A percentile compares a stretch with the other conserved stretches of the same genome.
phyloP scores from a whole-genome alignment of 176 grass and related monocot genomes.

The Paspalum vaginatum region DNA sequence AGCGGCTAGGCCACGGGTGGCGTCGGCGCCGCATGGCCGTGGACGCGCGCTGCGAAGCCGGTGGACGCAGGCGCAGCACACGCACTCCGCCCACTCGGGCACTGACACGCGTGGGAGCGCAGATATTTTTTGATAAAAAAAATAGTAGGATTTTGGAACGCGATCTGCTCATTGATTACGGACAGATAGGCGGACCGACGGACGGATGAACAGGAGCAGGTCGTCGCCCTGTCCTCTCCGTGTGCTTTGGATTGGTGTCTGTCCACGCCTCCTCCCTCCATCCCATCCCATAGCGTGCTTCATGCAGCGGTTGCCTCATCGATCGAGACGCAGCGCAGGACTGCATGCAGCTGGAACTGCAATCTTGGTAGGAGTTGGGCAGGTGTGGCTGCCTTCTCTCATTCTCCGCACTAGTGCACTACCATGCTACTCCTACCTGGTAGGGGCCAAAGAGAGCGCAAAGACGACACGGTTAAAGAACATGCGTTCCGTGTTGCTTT shows the following conservation, averaged over 20 bases:
- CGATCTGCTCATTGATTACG: neutral
- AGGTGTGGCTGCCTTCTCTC: neutral
- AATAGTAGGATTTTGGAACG: too few species aligned
- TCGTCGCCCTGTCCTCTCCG: neutral
- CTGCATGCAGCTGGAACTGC: neutral
- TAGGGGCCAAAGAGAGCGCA: neutral
- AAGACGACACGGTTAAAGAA: too few species aligned
- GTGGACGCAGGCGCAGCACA: neutral
- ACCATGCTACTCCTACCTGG: constrained; percentile 18
- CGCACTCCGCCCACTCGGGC: neutral
- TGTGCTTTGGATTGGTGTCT: neutral
- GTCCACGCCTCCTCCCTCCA: neutral
- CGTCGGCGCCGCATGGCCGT: neutral
- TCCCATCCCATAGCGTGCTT: constrained; percentile 6
- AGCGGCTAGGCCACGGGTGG: too few species aligned
- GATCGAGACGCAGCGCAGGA: neutral
- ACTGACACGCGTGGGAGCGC: neutral
- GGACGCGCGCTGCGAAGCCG: neutral
- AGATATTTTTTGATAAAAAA: too few species aligned
- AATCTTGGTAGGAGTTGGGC: constrained; percentile 23
- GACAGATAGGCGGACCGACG: neutral
- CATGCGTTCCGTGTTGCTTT: constrained; percentile 39
- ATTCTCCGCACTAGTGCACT: too few species aligned
- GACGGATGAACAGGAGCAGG: too few species aligned
- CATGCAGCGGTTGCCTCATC: neutral